These are phyloP conservation scores for Talaromyces adpressus DNA, from an alignment of 495 filamentous ascomycete genomes.

Conservation along the genomic window DNA sequence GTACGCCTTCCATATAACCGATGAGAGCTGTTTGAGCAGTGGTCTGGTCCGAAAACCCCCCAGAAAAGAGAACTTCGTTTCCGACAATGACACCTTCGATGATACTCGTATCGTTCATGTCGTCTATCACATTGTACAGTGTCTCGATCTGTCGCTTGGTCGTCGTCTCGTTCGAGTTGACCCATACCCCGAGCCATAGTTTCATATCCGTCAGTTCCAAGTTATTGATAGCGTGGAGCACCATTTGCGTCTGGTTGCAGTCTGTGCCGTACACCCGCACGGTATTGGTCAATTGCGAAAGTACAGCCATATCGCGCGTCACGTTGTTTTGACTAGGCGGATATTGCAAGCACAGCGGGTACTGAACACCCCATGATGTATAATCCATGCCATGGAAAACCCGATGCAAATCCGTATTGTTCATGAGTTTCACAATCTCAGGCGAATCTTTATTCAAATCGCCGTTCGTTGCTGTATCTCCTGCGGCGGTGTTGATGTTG, in stretches of 20 bases:
- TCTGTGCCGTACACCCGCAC: conserved; percentile 93
- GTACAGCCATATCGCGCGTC: conserved; percentile 83
- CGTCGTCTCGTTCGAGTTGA: conserved; percentile 76
- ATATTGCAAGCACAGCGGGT: conserved; percentile 72
- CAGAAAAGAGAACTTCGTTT: conserved; percentile 84
- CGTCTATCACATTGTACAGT: conserved; percentile 73
- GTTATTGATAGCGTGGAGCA: conserved; percentile 71
- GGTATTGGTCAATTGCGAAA: conserved; percentile 85
- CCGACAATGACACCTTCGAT: conserved; percentile 88
- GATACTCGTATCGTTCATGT: conserved; percentile 51
- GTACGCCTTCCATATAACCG: conserved; percentile 58
- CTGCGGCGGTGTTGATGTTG: conserved; percentile 19
- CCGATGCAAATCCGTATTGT: conserved; percentile 74
- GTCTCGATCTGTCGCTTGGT: conserved; percentile 72
- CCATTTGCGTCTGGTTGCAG: conserved; percentile 97
- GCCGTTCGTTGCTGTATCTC: conserved; percentile 48
- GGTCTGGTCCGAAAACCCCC: conserved; percentile 34
- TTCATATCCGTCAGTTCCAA: conserved; percentile 74
- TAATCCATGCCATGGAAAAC: conserved; percentile 98
- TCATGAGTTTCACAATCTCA: conserved; percentile 77
- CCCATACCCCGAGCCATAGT: conserved; percentile 94
- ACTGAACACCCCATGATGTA: conserved; percentile 85
- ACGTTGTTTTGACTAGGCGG: conserved; percentile 90
- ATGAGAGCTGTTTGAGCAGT: conserved; percentile 61
- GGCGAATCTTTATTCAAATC: conserved; percentile 66